These are phyloP conservation scores for Jasminum sambac DNA, from an alignment of 257 asterid species.

Conservation along the genomic window DNA sequence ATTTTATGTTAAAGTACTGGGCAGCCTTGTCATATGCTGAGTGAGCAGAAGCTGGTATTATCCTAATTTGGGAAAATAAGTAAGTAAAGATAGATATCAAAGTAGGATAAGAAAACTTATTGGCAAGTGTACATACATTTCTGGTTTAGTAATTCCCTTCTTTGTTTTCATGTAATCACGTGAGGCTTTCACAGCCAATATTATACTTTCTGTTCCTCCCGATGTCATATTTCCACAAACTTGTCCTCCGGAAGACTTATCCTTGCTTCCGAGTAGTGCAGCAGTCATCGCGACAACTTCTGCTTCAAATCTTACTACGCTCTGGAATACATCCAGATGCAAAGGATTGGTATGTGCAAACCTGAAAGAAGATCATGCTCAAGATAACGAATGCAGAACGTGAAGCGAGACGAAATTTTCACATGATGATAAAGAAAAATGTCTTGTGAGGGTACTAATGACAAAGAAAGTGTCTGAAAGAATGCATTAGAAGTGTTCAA, in stretches of 20 bases:
- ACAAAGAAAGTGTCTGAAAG: not conserved
- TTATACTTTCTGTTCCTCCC: conserved; percentile 98
- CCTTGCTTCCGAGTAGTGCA: conserved; percentile 87
- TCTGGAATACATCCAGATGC: conserved; percentile 88
- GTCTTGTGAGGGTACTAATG: not conserved
- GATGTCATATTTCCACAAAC: conserved; percentile 99
- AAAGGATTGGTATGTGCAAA: conserved; percentile 97
- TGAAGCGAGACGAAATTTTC: not conserved
- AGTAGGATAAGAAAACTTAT: conserved; percentile 14
- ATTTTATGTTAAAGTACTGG: conserved; percentile 86
- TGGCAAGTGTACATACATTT: conserved; percentile 59
- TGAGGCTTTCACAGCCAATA: conserved; percentile 86
- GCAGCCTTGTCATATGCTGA: conserved; percentile 99
- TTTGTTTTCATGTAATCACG: conserved; percentile 88
- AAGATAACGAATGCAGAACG: not conserved
- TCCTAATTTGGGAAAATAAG: conserved; percentile 57
- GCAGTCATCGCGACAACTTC: conserved; percentile 98
- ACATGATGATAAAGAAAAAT: not conserved
- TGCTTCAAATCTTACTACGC: conserved; percentile 87
- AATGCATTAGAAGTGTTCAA: not conserved
- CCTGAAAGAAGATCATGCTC: conserved; percentile 48
- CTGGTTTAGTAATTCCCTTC: conserved; percentile 84
- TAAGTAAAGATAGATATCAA: conserved; percentile 15
- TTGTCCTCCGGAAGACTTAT: conserved; percentile 76
- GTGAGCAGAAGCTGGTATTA: conserved; percentile 97